Evolutionary conservation across 495 filamentous ascomycete genomes (phyloP).

Genomic region (Penicillium atrosanguineum): DNA sequence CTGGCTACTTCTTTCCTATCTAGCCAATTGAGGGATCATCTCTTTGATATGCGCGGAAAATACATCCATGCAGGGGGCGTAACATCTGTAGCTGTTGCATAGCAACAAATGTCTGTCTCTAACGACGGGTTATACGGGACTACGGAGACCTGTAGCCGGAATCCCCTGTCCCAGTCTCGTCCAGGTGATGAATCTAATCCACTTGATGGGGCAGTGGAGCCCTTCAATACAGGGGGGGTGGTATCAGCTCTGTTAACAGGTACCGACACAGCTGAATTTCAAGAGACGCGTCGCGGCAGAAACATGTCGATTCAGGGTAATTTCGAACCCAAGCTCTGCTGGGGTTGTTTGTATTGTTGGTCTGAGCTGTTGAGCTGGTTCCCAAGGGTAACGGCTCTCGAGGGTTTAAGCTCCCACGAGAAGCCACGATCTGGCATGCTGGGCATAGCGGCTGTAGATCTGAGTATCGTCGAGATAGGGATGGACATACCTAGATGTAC

Average conservation of each 20-base stretch:
- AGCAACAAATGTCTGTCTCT: not conserved
- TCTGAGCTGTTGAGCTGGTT: not conserved
- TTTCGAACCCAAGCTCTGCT: not conserved
- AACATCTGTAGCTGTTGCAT: not conserved
- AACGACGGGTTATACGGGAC: not conserved
- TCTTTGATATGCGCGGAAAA: not conserved
- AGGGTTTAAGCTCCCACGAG: constrained; percentile 2
- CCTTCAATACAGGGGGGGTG: constrained; percentile 7
- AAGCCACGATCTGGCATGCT: not conserved
- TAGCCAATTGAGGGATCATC: not conserved
- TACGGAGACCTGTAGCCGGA: not conserved
- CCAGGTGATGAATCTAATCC: constrained; percentile 12
- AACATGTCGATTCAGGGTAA: constrained; percentile 11
- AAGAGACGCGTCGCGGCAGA: constrained; percentile 10
- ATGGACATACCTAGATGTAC: not conserved
- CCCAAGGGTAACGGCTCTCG: not conserved
- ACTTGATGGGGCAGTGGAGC: constrained; percentile 18
- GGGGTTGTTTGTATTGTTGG: constrained; percentile 14
- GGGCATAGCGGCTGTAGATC: not conserved
- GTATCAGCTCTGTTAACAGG: constrained; percentile 15
- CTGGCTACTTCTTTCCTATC: constrained; percentile 1
- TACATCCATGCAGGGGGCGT: not conserved
- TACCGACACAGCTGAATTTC: constrained; percentile 15
- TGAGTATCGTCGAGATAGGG: not conserved
- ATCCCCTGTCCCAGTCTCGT: not conserved